Base-by-base conservation (phyloP, 306 rosid species). In the Ormosia emarginata region DNA sequence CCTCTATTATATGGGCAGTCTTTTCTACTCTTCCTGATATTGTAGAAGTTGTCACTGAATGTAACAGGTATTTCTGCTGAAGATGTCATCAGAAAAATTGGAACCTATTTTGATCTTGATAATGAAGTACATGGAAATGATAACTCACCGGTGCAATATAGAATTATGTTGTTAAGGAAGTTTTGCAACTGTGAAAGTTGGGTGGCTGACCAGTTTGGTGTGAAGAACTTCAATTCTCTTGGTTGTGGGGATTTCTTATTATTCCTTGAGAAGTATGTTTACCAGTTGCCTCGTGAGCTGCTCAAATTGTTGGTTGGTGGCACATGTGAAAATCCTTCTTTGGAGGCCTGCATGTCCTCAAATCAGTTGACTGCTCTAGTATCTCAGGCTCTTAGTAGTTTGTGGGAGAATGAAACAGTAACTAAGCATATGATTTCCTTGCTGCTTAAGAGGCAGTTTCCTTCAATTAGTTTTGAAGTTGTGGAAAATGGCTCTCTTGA, bases 361-460 rank as follows among this genome's bases (percentile, higher is more conserved):
- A 90, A 84, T 69, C 92, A 93, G 78, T 82, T 95, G 85, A 84
- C 71, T 73, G 69, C 78, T 81, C 75, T 95, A 67, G 89, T 90
- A 68, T 91, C 97, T 70, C 98, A 95, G 89, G 95, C 97, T 83
- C 82, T 86, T 17, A 73, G 88, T 81, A 82, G 86, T 75, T 86
- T 89, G 78, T 89, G 91, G 92, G 93, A 88, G 83, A 80, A 79
- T 68, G 83, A 85, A 86, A 79, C 61, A 8, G 83, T 87, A 79
- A 90, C 90, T 34, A 78, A 82, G 77, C 89, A 85, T 44, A 89
- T 87, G 85, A 82, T 95, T 55, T 85, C 85, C 74, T 77, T 71
- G 52, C 87, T 95, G 70, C 97, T 91, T 77, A 74, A 43, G 72
- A 91, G 87, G 83, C 99, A 95, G 69, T 95, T 91, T 85, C 95